Evolutionary conservation across 2,329 filamentous ascomycete species (phyloP).

Genomic region (Ophidiomyces ophidiicola): DNA sequence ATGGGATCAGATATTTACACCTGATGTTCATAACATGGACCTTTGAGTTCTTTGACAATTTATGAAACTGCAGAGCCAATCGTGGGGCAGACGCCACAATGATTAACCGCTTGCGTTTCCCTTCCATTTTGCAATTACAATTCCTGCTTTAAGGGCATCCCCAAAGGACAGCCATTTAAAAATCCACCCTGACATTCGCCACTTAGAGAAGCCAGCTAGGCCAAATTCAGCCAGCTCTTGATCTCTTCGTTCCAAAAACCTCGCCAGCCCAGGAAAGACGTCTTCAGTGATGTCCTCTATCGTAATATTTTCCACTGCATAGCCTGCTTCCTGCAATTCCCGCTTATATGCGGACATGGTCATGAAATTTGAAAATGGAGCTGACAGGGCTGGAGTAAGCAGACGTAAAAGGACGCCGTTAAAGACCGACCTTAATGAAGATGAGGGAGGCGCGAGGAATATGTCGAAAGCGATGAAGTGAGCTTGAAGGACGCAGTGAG

Average conservation of each 20-base stretch:
- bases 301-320: conserved; percentile 31
- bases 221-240: conserved; percentile 26
- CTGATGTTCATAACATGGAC: conserved; percentile 35
- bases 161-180: conserved; percentile 14
- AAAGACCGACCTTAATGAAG: conserved; percentile 13
- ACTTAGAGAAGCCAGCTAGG: conserved; percentile 19
- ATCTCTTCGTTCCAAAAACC: conserved; percentile 33
- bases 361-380: conserved; percentile 40
- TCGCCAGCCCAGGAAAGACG: conserved; percentile 41
- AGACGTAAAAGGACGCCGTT: conserved; percentile 30
- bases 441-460: conserved; percentile 24
- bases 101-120: background rate
- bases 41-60: too few species aligned
- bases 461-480: conserved; percentile 47
- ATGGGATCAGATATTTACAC: conserved; percentile 29
- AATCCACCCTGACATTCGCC: conserved; percentile 15
- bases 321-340: conserved; percentile 40
- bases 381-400: conserved; percentile 38
- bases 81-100: too few species aligned
- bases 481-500: conserved; percentile 33
- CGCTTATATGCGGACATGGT: conserved; percentile 36
- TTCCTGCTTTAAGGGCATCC: conserved; percentile 13
- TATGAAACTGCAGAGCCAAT: too few species aligned
- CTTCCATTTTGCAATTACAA: conserved; percentile 13
- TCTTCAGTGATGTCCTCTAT: conserved; percentile 42